Evolutionary conservation across 2,329 filamentous ascomycete genomes (phyloP), one percentile per base, ranked within the genome.

Genomic region (Pestalotiopsis sp.): DNA sequence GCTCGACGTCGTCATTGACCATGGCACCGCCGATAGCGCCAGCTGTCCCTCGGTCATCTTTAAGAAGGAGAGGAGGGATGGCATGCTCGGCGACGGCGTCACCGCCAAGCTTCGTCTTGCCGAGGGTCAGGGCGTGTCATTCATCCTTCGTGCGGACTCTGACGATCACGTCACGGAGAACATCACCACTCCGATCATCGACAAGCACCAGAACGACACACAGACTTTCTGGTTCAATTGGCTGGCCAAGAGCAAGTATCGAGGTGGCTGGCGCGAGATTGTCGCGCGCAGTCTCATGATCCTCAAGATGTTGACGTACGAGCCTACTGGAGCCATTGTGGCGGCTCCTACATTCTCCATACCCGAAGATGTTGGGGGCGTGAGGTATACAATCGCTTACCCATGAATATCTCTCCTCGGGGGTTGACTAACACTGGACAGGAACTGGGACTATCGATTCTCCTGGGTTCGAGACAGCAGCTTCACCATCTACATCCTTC

Each of bases 391-490:
- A 23, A 7, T 36, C 1, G 31, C 59, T 36, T 36, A 36, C 2
- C 31, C 5, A n/a, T 20, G 20, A 5, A 17, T 14, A 2, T 17
- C 23, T 62, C 3, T n/a, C n/a, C 27, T 31, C 4, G 17, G 17
- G 23, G 72, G 71, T 45, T 20, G 9, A 20, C 31, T 62, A 31
- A n/a, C 25, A 14, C 3, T 13, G 13, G 9, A 36, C 23, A 86
- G 87, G 25, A 91, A 91, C 75, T 90, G 88, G 90, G 91, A 93
- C 77, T 93, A 93, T 75, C 86, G 91, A n/a, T 95, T 88, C 79
- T 92, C 86, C 11, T 95, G 92, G 92, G 88, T 94, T 45, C 87
- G 92, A 25, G 92, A 95, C 80, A 89, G 90, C 0, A 93, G 90
- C 72, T 94, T 94, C 79, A 93, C 91, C 1, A 89, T 94, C 72